Conservation (phyloP, 371 early-diverging fungal genomes). For the Phascolomyces articulosus region DNA sequence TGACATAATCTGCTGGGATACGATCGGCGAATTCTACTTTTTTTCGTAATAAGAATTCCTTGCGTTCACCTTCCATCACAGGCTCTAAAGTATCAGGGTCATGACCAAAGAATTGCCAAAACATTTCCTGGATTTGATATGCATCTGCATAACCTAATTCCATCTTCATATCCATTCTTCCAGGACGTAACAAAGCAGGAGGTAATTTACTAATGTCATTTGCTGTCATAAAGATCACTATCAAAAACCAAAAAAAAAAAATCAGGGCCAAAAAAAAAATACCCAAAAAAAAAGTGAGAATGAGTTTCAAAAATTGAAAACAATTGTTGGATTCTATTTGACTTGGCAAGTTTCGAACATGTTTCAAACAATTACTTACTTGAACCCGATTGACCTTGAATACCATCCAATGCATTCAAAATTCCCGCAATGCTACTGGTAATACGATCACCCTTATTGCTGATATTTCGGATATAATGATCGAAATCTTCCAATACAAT, state of each 20-base stretch:
- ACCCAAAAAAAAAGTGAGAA: no score
- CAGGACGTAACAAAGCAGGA: conserved; percentile 95
- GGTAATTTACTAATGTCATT: conserved; percentile 93
- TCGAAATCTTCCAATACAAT: conserved; percentile 97
- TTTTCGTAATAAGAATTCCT: conserved; percentile 1
- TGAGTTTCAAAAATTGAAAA: no score
- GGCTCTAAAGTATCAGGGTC: conserved; percentile 28
- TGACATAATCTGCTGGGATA: conserved; percentile 40
- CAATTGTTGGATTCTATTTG: no score
- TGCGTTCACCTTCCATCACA: conserved; percentile 11
- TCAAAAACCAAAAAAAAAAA: neutral
- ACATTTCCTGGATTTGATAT: conserved; percentile 65
- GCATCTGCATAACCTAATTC: conserved; percentile 79
- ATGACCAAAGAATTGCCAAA: conserved; percentile 47
- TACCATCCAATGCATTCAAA: conserved; percentile 84
- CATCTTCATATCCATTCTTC: conserved; percentile 92
- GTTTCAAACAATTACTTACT: conserved; percentile 22
- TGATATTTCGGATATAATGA: conserved; percentile 43
- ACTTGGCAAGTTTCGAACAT: neutral
- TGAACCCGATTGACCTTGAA: conserved; percentile 62
- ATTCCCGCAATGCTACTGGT: conserved; percentile 37
- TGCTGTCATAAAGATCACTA: conserved; percentile 92
- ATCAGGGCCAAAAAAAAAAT: neutral
- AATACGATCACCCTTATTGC: conserved; percentile 35
- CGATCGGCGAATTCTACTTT: conserved; percentile 16